phyloP scores from a whole-genome alignment of 2,329 filamentous ascomycete species.

The Colletotrichum limetticola region DNA sequence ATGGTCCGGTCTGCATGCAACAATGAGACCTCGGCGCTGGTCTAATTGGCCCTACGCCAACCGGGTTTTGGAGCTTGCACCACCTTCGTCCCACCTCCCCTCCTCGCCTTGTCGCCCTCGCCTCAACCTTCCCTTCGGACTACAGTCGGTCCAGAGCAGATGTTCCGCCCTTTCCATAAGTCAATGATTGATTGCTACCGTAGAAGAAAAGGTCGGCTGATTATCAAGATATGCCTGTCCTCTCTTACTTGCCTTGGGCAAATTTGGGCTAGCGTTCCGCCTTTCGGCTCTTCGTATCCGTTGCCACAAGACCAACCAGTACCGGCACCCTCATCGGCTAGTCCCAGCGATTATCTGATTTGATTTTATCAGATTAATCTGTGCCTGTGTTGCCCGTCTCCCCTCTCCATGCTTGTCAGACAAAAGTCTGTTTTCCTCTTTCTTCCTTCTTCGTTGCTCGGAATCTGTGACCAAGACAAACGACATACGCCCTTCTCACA shows the following conservation, averaged over 20 bases:
- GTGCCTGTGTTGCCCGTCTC: neutral
- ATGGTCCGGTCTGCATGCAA: neutral
- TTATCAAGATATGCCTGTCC: constrained; percentile 17
- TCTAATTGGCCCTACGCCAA: neutral
- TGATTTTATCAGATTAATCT: constrained; percentile 24
- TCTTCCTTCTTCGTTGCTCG: neutral
- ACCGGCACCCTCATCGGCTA: neutral
- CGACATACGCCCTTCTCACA: neutral
- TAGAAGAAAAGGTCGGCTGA: constrained; percentile 10
- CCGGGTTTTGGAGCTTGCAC: neutral
- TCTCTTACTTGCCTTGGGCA: constrained; percentile 1
- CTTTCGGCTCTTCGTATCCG: neutral
- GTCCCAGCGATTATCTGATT: constrained; percentile 24
- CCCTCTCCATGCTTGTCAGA: neutral
- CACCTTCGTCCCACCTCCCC: neutral
- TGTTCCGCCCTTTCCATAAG: neutral
- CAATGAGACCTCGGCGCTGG: neutral
- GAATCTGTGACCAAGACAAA: neutral
- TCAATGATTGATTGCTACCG: neutral
- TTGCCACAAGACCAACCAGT: neutral
- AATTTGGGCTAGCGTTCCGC: constrained; percentile 5
- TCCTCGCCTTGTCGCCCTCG: constrained; percentile 1
- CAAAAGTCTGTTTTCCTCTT: constrained; percentile 2
- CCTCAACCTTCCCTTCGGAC: constrained; percentile 6
- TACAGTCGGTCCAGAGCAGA: neutral